Percentiles rank a stretch among this genome's conserved stretches.
phyloP scores from a whole-genome alignment of 2,329 filamentous ascomycete genomes.

The Neobulgaria alba region DNA sequence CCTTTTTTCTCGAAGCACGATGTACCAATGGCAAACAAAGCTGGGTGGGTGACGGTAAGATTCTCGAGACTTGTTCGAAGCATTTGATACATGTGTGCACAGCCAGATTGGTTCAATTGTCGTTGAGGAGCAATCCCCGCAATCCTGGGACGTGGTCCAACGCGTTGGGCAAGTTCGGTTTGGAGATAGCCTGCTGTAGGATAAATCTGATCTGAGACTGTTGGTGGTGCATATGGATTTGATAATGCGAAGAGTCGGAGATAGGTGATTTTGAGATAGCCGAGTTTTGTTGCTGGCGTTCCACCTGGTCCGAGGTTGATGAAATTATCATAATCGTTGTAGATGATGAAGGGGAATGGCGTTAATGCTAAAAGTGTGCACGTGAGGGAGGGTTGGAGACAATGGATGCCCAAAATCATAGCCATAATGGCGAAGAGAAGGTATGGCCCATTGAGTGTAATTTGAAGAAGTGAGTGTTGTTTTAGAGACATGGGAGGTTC shows the following conservation, averaged over 20 bases:
- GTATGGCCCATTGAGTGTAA: slow-evolving; percentile 24
- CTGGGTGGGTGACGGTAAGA: slow-evolving; percentile 39
- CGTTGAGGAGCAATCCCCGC: slow-evolving; percentile 75
- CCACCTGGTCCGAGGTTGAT: slow-evolving; percentile 71
- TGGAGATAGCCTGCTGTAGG: slow-evolving; percentile 52
- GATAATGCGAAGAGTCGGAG: slow-evolving; percentile 63
- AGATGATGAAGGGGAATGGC: slow-evolving; percentile 40
- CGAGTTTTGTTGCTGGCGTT: slow-evolving; percentile 63
- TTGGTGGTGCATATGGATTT: slow-evolving; percentile 56
- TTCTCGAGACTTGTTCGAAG: slow-evolving; percentile 45
- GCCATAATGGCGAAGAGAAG: slow-evolving; percentile 40
- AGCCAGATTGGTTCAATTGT: slow-evolving; percentile 61
- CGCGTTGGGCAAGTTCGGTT: slow-evolving; percentile 47
- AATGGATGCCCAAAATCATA: slow-evolving; percentile 44
- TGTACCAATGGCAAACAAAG: slow-evolving; percentile 49
- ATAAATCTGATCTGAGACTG: slow-evolving; percentile 39
- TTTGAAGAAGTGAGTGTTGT: slow-evolving; percentile 22
- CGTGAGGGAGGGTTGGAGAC: slow-evolving; percentile 39
- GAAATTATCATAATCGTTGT: slow-evolving; percentile 68
- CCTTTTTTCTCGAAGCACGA: slow-evolving; percentile 80
- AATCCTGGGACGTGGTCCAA: slow-evolving; percentile 56
- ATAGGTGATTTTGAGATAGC: slow-evolving; percentile 66
- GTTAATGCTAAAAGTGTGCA: slow-evolving; percentile 42
- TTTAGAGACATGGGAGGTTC: slow-evolving; percentile 17
- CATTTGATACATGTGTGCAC: slow-evolving; percentile 42